Percentiles rank a stretch among this genome's conserved stretches.
These are phyloP conservation scores for Tulasnella sp. DNA, from an alignment of 768 basidiomycete genomes.

Conservation along the genomic window DNA sequence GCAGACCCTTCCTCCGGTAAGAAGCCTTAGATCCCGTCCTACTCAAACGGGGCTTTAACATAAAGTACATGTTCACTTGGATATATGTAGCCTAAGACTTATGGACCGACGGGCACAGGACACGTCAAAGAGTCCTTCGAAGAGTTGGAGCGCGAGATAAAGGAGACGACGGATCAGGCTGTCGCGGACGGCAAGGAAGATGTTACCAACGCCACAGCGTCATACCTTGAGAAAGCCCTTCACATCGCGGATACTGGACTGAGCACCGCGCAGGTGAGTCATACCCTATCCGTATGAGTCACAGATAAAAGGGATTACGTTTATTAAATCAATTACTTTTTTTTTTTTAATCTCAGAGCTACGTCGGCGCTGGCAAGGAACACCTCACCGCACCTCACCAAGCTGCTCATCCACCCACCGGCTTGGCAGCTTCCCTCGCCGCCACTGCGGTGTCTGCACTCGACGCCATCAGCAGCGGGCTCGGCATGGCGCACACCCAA, in stretches of 20 bases:
- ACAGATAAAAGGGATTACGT: background rate
- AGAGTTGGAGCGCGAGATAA: slow-evolving; percentile 2
- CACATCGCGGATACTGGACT: slow-evolving; percentile 34
- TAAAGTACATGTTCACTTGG: no score
- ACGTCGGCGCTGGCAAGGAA: slow-evolving; percentile 14
- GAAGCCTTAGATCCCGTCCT: no score
- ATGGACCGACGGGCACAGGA: no score
- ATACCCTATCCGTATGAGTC: background rate
- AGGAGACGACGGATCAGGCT: slow-evolving; percentile 37
- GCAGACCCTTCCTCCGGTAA: no score
- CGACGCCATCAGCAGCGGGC: slow-evolving; percentile 26
- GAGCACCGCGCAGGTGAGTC: slow-evolving; percentile 33
- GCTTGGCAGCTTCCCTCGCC: slow-evolving; percentile 27
- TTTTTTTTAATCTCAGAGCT: background rate
- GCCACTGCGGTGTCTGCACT: slow-evolving; percentile 26
- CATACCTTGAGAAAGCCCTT: slow-evolving; percentile 49
- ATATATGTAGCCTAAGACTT: no score
- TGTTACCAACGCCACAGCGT: slow-evolving; percentile 35
- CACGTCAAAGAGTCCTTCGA: background rate
- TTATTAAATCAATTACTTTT: background rate
- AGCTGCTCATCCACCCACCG: slow-evolving; percentile 16
- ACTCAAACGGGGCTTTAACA: no score
- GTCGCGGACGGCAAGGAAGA: slow-evolving; percentile 46
- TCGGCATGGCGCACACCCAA: slow-evolving; percentile 24
- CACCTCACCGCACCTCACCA: slow-evolving; percentile 8